Evolutionary conservation across 225 moss, liverwort and hornwort genomes (phyloP).

Genomic region (Marchantia paleacea): DNA sequence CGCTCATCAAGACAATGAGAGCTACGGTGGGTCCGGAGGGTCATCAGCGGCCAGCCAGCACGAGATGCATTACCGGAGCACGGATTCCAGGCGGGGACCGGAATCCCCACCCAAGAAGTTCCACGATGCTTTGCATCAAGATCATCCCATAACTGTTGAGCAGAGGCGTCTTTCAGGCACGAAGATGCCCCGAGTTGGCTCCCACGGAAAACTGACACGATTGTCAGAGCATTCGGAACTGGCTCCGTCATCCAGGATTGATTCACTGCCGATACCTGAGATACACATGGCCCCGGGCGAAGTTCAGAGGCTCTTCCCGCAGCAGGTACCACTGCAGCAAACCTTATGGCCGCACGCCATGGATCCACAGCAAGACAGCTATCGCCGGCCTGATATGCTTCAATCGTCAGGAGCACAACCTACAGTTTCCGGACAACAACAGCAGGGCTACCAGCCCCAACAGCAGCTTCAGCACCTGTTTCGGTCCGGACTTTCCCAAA

Average conservation of each 20-base stretch:
- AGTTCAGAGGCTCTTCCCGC: conserved; percentile 49
- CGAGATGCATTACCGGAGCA: conserved; percentile 51
- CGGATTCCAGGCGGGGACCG: conserved; percentile 59
- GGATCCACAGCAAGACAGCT: conserved; percentile 60
- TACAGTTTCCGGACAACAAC: conserved; percentile 42
- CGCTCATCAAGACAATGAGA: conserved; percentile 55
- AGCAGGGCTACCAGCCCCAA: conserved; percentile 45
- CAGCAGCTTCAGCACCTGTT: conserved; percentile 49
- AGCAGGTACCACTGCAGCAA: conserved; percentile 36
- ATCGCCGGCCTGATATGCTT: conserved; percentile 57
- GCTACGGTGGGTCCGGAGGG: conserved; percentile 42
- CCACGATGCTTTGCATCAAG: conserved; percentile 55
- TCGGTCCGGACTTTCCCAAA: conserved; percentile 40
- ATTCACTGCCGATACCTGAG: conserved; percentile 36
- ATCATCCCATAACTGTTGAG: conserved; percentile 55
- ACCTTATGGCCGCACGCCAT: conserved; percentile 50
- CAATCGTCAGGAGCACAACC: conserved; percentile 54
- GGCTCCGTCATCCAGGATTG: conserved; percentile 35
- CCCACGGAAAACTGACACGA: conserved; percentile 69
- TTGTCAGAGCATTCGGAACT: conserved; percentile 61
- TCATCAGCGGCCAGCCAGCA: conserved; percentile 52
- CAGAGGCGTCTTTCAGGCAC: conserved; percentile 57
- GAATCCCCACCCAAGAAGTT: conserved; percentile 79
- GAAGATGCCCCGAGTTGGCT: conserved; percentile 64
- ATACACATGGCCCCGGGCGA: conserved; percentile 29